These are phyloP conservation scores for Moricandia arvensis DNA, from an alignment of 345 rosid species.

Conservation along the genomic window DNA sequence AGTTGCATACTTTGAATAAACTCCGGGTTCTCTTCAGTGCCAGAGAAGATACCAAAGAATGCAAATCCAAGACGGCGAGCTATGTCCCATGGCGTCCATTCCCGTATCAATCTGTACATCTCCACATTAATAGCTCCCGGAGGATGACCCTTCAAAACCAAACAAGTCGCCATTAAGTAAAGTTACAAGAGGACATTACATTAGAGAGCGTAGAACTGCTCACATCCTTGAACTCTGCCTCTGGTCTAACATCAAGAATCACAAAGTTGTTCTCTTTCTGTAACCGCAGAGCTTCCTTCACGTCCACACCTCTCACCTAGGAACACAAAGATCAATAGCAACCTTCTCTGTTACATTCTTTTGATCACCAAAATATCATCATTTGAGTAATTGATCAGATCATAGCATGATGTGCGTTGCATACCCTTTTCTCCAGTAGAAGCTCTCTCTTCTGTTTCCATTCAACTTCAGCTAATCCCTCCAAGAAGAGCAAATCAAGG, in stretches of 20 bases:
- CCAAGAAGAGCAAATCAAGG: conserved; percentile 35
- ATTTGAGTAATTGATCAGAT: not conserved
- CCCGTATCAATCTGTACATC: conserved; percentile 89
- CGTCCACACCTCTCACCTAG: conserved; percentile 93
- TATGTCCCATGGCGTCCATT: conserved; percentile 99
- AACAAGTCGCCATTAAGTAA: not conserved
- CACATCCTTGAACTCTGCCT: conserved; percentile 89
- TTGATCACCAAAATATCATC: not conserved
- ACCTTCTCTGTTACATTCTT: not conserved
- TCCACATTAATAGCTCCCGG: conserved; percentile 89
- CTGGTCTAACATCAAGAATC: conserved; percentile 95
- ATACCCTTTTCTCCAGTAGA: conserved; percentile 79
- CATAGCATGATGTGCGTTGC: not conserved
- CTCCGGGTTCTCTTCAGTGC: conserved; percentile 97
- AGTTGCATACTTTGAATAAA: conserved; percentile 58
- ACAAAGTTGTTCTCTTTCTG: conserved; percentile 94
- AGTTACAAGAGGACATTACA: not conserved
- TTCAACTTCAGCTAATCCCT: conserved; percentile 88
- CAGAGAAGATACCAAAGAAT: conserved; percentile 91
- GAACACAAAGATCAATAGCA: conserved; percentile 2
- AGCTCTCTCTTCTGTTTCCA: conserved; percentile 86
- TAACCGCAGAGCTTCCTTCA: conserved; percentile 91
- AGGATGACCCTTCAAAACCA: conserved; percentile 59
- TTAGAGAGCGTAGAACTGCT: conserved; percentile 17
- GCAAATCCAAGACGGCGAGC: conserved; percentile 97